These are phyloP conservation scores for Aspergillus leporis DNA, from an alignment of 495 filamentous ascomycete genomes.

Conservation along the genomic window DNA sequence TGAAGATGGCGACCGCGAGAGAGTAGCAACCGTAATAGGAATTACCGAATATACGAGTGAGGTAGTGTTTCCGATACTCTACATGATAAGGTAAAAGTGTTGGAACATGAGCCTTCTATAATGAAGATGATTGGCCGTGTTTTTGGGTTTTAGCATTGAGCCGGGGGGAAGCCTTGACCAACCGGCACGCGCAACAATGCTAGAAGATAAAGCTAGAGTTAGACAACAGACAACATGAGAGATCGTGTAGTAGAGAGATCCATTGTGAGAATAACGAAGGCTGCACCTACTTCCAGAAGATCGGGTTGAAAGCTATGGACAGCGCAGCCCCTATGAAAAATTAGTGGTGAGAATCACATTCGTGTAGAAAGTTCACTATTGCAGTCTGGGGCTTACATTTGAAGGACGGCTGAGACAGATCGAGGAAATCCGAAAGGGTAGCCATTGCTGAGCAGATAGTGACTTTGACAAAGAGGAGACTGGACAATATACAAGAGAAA, in stretches of 20 bases:
- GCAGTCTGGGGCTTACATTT: slow-evolving; percentile 34
- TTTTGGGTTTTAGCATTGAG: slow-evolving; percentile 5
- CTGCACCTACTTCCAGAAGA: slow-evolving; percentile 61
- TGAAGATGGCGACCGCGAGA: slow-evolving; percentile 87
- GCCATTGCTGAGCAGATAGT: slow-evolving; percentile 31
- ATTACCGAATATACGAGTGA: slow-evolving; percentile 83
- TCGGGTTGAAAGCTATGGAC: slow-evolving; percentile 55
- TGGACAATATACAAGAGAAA: slow-evolving; percentile 9
- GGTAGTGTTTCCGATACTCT: slow-evolving; percentile 90
- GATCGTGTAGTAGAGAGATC: not conserved
- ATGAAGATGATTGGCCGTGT: slow-evolving; percentile 1
- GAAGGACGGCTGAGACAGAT: slow-evolving; percentile 48
- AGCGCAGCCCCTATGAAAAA: slow-evolving; percentile 43
- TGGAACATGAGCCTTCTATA: slow-evolving; percentile 16
- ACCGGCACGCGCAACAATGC: slow-evolving; percentile 51
- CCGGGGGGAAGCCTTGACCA: slow-evolving; percentile 18
- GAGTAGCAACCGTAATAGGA: slow-evolving; percentile 84
- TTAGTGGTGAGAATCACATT: slow-evolving; percentile 41
- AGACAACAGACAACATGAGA: slow-evolving; percentile 6
- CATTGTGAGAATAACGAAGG: not conserved
- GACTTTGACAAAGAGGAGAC: slow-evolving; percentile 1
- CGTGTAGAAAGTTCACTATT: slow-evolving; percentile 12
- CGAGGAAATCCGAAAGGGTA: slow-evolving; percentile 40
- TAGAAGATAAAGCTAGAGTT: slow-evolving; percentile 20
- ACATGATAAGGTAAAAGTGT: slow-evolving; percentile 16